Base-by-base conservation (phyloP, 352 stramenopile species). In the Achlya hypogyna region DNA sequence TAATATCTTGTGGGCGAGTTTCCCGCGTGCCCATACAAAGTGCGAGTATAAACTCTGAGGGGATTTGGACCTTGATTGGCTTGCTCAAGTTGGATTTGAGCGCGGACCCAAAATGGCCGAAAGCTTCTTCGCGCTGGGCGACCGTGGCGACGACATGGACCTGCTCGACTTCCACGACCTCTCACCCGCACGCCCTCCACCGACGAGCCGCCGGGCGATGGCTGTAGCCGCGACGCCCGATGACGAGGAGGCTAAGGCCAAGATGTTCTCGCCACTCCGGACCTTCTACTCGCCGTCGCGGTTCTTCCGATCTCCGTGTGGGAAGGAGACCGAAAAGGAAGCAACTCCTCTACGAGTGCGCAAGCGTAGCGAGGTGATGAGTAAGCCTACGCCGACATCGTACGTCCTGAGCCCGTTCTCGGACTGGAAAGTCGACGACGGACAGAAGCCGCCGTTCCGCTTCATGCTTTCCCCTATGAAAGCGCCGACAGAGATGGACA, bases 251-350 rank as follows among this genome's bases (percentile, higher is more conserved):
- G n/a, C n/a, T n/a, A n/a, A 53, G 18, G 42, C 9, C 56, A 64
- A 64, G 35, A 16, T 64, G 31, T 64, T 64, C 42, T 64, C 56
- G 23, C 56, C 56, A 23, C 27, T 64, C 9, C 35, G 42, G 38
- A 29, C 43, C 31, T 31, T 62, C 38, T 65, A 65, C 63, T 93
- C 83, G 2, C 85, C 85, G 5, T 91, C 85, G 14, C 74, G 66
- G 22, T 93, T 91, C 70, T 89, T 93, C 59, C 82, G 83, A 20
- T 91, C 83, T 23, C 83, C 85, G 10, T 40, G 18, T 60, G 12
- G 49, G 58, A 51, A 68, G 25, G 51, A 71, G 14, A 22, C 32
- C 20, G 16, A 70, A 32, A 4, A 60, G 58, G 5, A 43, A 20
- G 53, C 59, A 14, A 76, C 70, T 6, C 72, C 72, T 28, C 32